Conservation (phyloP, 108 stramenopile species). For the Mediolabrus comicus region DNA sequence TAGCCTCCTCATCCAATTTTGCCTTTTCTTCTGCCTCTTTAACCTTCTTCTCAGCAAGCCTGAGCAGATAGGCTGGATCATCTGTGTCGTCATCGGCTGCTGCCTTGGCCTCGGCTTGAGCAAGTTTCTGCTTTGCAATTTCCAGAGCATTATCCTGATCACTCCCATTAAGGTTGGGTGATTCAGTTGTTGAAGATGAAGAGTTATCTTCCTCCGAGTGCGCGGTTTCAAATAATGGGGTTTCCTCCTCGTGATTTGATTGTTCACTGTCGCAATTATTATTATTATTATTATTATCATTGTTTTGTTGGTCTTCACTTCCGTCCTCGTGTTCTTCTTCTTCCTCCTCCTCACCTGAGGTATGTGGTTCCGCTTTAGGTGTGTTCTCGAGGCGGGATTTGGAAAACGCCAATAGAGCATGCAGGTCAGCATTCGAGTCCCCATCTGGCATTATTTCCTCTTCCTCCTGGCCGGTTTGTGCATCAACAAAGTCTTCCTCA, state of each 20-base stretch:
- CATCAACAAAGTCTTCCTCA: slow-evolving; percentile 6
- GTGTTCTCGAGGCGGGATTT: slow-evolving; percentile 12
- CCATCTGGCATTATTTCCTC: slow-evolving; percentile 6
- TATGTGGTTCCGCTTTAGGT: background rate
- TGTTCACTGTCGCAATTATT: background rate
- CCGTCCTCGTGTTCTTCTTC: background rate
- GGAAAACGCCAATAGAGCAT: slow-evolving; percentile 13
- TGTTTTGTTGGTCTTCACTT: background rate
- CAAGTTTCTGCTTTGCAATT: slow-evolving; percentile 8
- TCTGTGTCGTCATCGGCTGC: background rate
- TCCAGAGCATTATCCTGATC: slow-evolving; percentile 1
- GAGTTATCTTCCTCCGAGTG: background rate
- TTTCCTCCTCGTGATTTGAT: background rate
- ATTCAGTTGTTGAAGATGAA: background rate
- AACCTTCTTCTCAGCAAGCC: slow-evolving; percentile 36
- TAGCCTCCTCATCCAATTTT: slow-evolving; percentile 34
- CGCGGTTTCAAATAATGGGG: background rate
- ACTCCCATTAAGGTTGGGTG: background rate
- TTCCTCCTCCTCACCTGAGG: background rate
- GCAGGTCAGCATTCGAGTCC: background rate
- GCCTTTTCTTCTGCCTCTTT: slow-evolving; percentile 37
- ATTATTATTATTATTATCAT: background rate
- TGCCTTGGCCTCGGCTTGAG: slow-evolving; percentile 2
- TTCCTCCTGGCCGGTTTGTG: background rate
- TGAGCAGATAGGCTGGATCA: slow-evolving; percentile 19